phyloP scores from a whole-genome alignment of 495 filamentous ascomycete genomes.

The Halenospora varia region DNA sequence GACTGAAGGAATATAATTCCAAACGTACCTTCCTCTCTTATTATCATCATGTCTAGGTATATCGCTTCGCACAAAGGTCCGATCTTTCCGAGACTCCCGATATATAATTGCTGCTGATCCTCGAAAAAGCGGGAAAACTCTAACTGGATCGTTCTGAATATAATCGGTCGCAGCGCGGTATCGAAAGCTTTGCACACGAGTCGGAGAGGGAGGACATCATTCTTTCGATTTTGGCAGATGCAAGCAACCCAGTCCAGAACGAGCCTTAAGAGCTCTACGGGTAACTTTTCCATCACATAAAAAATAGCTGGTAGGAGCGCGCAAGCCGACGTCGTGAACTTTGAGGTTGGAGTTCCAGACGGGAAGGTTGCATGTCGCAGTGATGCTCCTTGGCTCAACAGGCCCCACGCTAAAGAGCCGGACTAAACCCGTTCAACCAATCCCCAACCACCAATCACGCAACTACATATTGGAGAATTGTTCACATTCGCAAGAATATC shows the following conservation, averaged over 20 bases:
- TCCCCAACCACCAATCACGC: no score
- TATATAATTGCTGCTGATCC: not conserved
- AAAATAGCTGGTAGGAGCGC: no score
- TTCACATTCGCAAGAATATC: no score
- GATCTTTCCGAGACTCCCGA: not conserved
- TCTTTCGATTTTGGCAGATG: slow-evolving; percentile 18
- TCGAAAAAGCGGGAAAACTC: slow-evolving; percentile 21
- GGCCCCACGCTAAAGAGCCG: no score
- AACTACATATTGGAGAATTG: no score
- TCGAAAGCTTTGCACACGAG: slow-evolving; percentile 25
- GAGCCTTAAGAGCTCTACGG: slow-evolving; percentile 16
- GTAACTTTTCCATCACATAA: slow-evolving; percentile 18
- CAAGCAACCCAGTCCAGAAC: slow-evolving; percentile 17
- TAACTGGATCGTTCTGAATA: slow-evolving; percentile 23
- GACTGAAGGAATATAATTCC: not conserved
- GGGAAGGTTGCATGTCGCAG: no score
- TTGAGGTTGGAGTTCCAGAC: not conserved
- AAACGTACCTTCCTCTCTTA: slow-evolving; percentile 26
- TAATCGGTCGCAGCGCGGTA: slow-evolving; percentile 13
- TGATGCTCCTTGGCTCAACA: no score
- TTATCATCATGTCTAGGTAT: slow-evolving; percentile 26
- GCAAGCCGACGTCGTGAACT: not conserved
- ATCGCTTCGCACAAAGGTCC: slow-evolving; percentile 19
- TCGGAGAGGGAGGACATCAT: slow-evolving; percentile 20
- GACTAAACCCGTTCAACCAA: no score